These are phyloP conservation scores for Astragalus membranaceus DNA, from an alignment of 306 rosid genomes.

Conservation along the genomic window DNA sequence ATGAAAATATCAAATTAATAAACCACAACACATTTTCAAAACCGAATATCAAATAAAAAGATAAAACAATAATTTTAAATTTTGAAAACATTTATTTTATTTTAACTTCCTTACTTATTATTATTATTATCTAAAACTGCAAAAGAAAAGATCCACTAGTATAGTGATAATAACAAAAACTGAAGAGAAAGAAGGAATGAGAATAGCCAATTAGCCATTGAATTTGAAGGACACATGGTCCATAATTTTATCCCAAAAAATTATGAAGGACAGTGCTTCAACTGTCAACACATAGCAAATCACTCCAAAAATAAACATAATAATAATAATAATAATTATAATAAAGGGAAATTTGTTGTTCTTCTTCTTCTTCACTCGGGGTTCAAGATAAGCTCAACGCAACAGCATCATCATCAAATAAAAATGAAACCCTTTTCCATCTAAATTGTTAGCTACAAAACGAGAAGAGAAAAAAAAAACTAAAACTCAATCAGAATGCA, in stretches of 20 bases:
- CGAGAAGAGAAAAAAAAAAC: not conserved
- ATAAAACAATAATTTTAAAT: no score
- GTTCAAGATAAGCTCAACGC: slow-evolving; percentile 21
- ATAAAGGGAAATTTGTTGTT: not conserved
- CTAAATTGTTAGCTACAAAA: not conserved
- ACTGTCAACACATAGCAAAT: slow-evolving; percentile 16
- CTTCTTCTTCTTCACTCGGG: slow-evolving; percentile 31
- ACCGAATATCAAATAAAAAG: no score
- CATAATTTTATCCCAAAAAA: slow-evolving; percentile 24
- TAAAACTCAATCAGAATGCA: not conserved
- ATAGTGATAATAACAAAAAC: not conserved
- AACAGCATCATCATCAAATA: not conserved
- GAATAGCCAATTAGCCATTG: no score
- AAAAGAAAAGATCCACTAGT: no score
- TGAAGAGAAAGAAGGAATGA: no score
- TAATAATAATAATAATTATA: not conserved
- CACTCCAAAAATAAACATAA: not conserved
- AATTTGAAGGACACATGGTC: no score
- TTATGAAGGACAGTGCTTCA: slow-evolving; percentile 12
- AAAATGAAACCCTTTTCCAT: not conserved
- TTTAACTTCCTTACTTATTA: no score
- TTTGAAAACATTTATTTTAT: no score
- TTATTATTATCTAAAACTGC: no score
- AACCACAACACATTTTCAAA: no score
- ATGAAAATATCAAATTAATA: no score